Base-by-base conservation (phyloP, 2,329 filamentous ascomycete species). In the Xylariaceae sp. region DNA sequence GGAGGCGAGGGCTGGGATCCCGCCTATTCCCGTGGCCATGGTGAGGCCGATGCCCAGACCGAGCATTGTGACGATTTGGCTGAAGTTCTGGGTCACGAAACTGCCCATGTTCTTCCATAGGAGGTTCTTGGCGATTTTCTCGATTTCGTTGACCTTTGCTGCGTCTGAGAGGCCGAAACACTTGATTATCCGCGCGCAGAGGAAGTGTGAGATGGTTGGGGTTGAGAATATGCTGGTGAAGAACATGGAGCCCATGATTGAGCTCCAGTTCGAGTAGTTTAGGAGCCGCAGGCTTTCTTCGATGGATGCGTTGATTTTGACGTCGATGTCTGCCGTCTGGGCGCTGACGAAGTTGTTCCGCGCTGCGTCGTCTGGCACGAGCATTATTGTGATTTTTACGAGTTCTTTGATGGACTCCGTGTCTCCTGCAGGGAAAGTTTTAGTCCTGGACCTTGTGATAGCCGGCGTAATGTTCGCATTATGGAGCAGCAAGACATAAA, bases 51-150 rank as follows among this genome's bases (percentile, higher is more conserved):
- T 51, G 22, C 49, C 56, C 7, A 51, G 47, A 12, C 53, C 42
- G 5, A 58, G 54, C 13, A 59, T 56, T 17, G 55, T 53, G 16
- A 56, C 50, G 16, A 55, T 28, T 17, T 60, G 59, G 19, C 10
- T 51, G 45, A 55, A 50, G 40, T 55, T 59, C 45, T 57, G 56
- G 0, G 59, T 51, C 48, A 64, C 55, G 19, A 64, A 64, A 1
- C 50, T 48, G 2, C 51, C 54, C 16, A 64, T 56, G 34, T 63
- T 64, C 33, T 51, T 54, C 62, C 61, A 64, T 12, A 64, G 42
- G 10, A 64, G 47, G 12, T 40, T 47, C 13, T 47, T 49, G 2
- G 62, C 55, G 12, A 62, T 55, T 5, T 46, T 44, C 41, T 63
- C 57, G 12, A 64, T 54, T 7, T 63, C 57, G 13, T 33, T 57